Conservation (phyloP, 345 rosid species). For the Lagerstroemia speciosa region DNA sequence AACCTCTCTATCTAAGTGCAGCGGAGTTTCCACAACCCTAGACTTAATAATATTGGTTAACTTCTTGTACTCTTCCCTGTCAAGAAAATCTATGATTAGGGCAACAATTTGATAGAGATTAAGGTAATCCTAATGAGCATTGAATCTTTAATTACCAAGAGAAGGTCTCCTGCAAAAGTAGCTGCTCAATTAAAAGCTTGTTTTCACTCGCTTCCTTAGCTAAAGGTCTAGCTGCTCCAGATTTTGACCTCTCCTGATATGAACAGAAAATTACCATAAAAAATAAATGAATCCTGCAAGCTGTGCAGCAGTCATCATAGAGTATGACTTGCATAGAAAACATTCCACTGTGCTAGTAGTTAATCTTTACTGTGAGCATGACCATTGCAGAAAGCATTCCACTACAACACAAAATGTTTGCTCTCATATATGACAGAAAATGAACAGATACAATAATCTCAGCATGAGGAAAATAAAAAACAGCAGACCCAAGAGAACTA, state of each 20-base stretch:
- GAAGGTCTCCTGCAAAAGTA: constrained; percentile 71
- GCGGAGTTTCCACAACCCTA: constrained; percentile 44
- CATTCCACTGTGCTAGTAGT: neutral
- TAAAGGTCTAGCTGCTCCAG: neutral
- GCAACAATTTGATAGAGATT: neutral
- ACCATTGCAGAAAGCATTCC: neutral
- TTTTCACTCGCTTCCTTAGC: constrained; percentile 15
- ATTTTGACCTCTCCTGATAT: constrained; percentile 15
- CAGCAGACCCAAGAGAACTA: neutral
- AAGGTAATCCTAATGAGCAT: neutral
- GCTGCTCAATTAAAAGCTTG: constrained; percentile 63
- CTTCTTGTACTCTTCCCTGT: constrained; percentile 80
- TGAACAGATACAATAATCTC: neutral
- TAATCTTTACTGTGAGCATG: neutral
- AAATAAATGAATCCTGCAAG: neutral
- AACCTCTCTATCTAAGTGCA: constrained; percentile 17
- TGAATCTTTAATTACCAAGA: constrained; percentile 49
- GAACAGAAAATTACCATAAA: neutral
- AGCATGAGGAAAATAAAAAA: neutral
- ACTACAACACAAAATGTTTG: neutral
- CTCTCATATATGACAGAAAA: neutral
- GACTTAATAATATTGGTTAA: constrained; percentile 59
- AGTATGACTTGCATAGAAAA: neutral
- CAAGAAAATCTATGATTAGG: constrained; percentile 1
- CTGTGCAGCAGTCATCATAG: neutral